phyloP scores from a whole-genome alignment of 768 basidiomycete genomes.

The Cubamyces sp. region DNA sequence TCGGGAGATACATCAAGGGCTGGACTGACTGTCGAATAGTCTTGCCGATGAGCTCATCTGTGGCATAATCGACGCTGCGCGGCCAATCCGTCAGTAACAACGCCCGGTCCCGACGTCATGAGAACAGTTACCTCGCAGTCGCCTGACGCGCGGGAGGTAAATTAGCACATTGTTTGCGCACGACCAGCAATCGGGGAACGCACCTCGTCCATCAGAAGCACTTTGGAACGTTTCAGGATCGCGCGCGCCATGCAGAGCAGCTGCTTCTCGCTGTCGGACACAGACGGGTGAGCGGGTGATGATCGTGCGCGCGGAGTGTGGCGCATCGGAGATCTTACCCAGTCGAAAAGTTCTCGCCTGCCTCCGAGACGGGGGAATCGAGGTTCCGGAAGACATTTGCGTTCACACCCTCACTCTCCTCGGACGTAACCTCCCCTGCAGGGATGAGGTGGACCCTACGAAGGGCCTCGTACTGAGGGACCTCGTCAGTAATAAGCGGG shows the following conservation, averaged over 20 bases:
- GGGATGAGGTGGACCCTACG: slow-evolving; percentile 82
- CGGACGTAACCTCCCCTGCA: slow-evolving; percentile 46
- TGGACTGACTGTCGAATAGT: slow-evolving; percentile 74
- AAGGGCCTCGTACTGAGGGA: slow-evolving; percentile 75
- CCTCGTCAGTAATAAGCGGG: slow-evolving; percentile 7
- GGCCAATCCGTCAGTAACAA: slow-evolving; percentile 10
- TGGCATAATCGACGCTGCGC: slow-evolving; percentile 77
- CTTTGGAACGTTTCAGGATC: slow-evolving; percentile 75
- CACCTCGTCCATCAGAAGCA: slow-evolving; percentile 87
- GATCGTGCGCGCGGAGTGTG: background rate
- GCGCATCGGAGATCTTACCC: slow-evolving; percentile 49
- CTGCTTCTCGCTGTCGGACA: slow-evolving; percentile 66
- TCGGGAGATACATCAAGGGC: slow-evolving; percentile 44
- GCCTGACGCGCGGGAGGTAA: slow-evolving; percentile 45
- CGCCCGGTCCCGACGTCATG: slow-evolving; percentile 6
- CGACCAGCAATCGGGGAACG: slow-evolving; percentile 23
- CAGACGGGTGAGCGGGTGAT: slow-evolving; percentile 12
- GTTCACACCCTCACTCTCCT: slow-evolving; percentile 59
- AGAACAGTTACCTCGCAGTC: slow-evolving; percentile 57
- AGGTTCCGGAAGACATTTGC: slow-evolving; percentile 77
- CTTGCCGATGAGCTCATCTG: slow-evolving; percentile 84
- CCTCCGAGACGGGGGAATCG: slow-evolving; percentile 77
- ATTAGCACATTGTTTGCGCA: background rate
- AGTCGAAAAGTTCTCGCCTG: slow-evolving; percentile 89
- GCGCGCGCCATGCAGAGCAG: slow-evolving; percentile 89